Percentiles rank a stretch among this genome's conserved stretches.
Evolutionary conservation across 2,329 filamentous ascomycete genomes (phyloP).

Genomic region (Alternaria sp.): DNA sequence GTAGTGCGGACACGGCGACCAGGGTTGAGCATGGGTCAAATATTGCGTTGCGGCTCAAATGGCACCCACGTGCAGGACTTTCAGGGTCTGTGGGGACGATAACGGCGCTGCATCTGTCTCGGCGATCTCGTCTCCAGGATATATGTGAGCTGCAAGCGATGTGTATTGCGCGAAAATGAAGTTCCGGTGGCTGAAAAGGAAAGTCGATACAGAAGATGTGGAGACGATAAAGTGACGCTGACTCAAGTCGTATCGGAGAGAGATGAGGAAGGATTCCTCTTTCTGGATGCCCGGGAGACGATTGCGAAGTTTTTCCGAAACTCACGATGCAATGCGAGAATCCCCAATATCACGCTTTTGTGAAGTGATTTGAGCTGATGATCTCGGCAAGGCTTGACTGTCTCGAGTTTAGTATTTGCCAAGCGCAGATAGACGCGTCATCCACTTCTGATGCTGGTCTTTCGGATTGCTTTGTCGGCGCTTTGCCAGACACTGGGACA

Average conservation of each 20-base stretch:
- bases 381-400: neutral
- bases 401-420: neutral
- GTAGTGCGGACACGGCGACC: neutral
- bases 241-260: neutral
- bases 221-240: neutral
- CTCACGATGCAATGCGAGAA: neutral
- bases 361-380: neutral
- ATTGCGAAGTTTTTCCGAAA: neutral
- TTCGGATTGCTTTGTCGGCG: neutral
- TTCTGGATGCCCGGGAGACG: neutral
- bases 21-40: neutral
- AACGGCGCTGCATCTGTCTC: neutral
- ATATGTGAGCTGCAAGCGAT: neutral
- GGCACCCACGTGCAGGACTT: neutral
- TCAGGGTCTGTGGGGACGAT: neutral
- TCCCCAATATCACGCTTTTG: neutral
- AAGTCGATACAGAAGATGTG: neutral
- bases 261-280: neutral
- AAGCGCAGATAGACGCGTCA: neutral
- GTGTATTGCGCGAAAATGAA: neutral
- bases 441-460: neutral
- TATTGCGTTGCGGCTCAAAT: neutral
- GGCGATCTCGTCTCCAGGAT: neutral
- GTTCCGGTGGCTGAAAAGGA: neutral
- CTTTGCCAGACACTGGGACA: neutral